Evolutionary conservation across 352 stramenopile genomes (phyloP).

Genomic region (Aphanomyces stellatus): DNA sequence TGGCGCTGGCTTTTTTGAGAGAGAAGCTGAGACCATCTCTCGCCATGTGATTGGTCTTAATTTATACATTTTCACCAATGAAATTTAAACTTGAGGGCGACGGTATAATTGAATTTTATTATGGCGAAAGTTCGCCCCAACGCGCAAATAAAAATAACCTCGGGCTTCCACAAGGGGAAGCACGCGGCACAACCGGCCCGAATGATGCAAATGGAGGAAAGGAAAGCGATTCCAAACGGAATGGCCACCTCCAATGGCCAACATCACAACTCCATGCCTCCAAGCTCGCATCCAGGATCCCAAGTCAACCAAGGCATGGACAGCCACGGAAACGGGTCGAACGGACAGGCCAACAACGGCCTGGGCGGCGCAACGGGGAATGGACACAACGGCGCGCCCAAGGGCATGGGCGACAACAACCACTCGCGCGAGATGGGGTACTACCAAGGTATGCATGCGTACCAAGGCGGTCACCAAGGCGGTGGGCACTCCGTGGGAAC

Average conservation of each 20-base stretch:
- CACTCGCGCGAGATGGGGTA: not conserved
- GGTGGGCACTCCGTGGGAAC: not conserved
- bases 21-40: not conserved
- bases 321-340: not conserved
- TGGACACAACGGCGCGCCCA: too few relatives aligned
- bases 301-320: not conserved
- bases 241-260: not conserved
- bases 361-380: too few relatives aligned
- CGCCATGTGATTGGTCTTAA: not conserved
- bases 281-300: not conserved
- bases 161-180: not conserved
- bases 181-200: not conserved
- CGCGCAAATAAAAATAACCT: not conserved
- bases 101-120: not conserved
- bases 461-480: slow-evolving; percentile 1
- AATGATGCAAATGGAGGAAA: slow-evolving; percentile 20
- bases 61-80: not conserved
- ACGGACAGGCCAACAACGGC: not conserved
- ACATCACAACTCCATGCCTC: not conserved
- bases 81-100: not conserved
- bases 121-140: not conserved
- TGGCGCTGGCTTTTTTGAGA: slow-evolving; percentile 2
- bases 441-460: not conserved
- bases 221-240: slow-evolving; percentile 6
- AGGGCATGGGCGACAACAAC: too few relatives aligned